These are phyloP conservation scores for Talaromyces proteolyticus DNA, from an alignment of 495 filamentous ascomycete species.

Conservation along the genomic window DNA sequence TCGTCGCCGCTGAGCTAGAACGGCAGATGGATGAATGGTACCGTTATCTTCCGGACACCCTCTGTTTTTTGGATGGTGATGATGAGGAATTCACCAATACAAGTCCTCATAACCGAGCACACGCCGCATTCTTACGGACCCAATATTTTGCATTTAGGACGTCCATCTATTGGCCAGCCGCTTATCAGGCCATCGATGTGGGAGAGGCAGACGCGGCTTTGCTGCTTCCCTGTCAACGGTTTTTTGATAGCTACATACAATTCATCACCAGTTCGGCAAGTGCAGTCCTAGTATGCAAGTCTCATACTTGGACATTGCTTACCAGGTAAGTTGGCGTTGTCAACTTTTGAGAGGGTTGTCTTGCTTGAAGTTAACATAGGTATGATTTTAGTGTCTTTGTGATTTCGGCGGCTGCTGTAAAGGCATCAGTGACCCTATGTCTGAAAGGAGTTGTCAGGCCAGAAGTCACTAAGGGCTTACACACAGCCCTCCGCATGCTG, in stretches of 20 bases:
- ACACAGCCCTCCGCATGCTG: too few relatives aligned
- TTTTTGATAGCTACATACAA: neutral
- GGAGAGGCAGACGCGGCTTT: neutral
- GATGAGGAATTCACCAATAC: neutral
- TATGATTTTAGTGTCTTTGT: too few relatives aligned
- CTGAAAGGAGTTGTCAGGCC: too few relatives aligned
- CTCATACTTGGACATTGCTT: too few relatives aligned
- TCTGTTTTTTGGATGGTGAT: neutral
- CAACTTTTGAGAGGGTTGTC: too few relatives aligned
- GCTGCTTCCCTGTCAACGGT: neutral
- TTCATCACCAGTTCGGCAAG: constrained; percentile 9
- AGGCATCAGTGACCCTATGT: too few relatives aligned
- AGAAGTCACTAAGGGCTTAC: too few relatives aligned
- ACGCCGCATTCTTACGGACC: neutral
- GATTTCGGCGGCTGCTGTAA: too few relatives aligned
- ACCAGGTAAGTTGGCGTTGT: too few relatives aligned
- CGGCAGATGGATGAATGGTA: neutral
- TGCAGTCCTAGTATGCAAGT: too few relatives aligned
- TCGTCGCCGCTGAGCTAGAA: neutral
- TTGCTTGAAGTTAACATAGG: too few relatives aligned
- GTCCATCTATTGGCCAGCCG: neutral
- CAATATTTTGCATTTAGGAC: neutral
- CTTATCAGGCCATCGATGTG: neutral
- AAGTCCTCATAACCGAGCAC: neutral
- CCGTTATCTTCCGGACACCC: neutral